Evolutionary conservation across 306 rosid species (phyloP).

Genomic region (Amphicarpaea edgeworthii): DNA sequence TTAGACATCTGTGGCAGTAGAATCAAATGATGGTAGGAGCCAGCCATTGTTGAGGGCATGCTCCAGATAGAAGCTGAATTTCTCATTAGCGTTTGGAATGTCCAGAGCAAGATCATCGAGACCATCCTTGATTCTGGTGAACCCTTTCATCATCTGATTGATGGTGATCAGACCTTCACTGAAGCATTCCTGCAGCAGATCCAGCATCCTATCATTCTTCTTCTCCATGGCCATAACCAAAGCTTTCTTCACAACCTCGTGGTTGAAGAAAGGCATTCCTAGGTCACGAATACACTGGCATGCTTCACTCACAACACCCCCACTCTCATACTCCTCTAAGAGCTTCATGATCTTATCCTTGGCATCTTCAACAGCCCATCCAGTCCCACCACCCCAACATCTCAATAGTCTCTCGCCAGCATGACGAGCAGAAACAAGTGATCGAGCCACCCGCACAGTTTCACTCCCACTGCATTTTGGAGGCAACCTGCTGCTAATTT

Average conservation of each 20-base stretch:
- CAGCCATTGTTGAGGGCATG: conserved; percentile 72
- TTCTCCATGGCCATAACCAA: conserved; percentile 92
- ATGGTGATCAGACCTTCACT: conserved; percentile 80
- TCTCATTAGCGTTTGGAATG: conserved; percentile 78
- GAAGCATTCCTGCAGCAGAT: conserved; percentile 80
- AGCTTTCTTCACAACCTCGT: conserved; percentile 91
- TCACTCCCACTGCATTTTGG: conserved; percentile 70
- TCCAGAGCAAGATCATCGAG: conserved; percentile 86
- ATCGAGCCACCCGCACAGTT: conserved; percentile 72
- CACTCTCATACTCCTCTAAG: conserved; percentile 86
- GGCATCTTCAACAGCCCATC: conserved; percentile 96
- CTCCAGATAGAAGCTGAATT: conserved; percentile 66
- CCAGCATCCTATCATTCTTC: conserved; percentile 81
- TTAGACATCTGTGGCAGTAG: conserved; percentile 47
- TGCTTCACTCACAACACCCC: conserved; percentile 79
- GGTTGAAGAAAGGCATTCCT: conserved; percentile 89
- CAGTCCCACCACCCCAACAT: conserved; percentile 97
- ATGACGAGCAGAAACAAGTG: conserved; percentile 78
- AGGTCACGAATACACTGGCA: conserved; percentile 88
- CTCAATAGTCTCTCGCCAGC: conserved; percentile 89
- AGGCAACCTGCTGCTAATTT: conserved; percentile 65
- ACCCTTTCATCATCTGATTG: conserved; percentile 84
- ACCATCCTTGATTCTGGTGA: conserved; percentile 73
- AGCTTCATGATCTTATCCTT: conserved; percentile 86
- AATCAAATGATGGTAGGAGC: conserved; percentile 67